Evolutionary conservation across 352 stramenopile genomes (phyloP).

Genomic region (Globisporangium viniferum): DNA sequence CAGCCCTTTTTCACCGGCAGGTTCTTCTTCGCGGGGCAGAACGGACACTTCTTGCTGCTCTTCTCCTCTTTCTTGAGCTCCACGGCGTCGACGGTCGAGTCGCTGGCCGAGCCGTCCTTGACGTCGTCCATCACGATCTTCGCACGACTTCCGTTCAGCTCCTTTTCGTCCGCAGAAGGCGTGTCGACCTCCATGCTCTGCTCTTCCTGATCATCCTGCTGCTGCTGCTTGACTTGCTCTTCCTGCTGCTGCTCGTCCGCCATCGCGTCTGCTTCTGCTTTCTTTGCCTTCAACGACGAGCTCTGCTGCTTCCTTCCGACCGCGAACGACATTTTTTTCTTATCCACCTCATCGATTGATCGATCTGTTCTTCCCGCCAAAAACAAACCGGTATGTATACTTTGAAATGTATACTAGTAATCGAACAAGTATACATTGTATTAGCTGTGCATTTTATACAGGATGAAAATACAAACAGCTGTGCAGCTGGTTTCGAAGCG

Average conservation of each 20-base stretch:
- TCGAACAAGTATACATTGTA: neutral
- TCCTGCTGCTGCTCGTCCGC: constrained; percentile 1
- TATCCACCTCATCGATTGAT: neutral
- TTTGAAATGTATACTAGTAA: neutral
- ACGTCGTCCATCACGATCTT: neutral
- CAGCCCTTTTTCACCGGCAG: constrained; percentile 31
- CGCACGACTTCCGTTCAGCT: neutral
- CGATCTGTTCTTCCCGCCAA: constrained; percentile 9
- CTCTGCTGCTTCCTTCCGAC: no score
- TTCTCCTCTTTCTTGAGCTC: constrained; percentile 18
- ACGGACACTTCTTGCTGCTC: constrained; percentile 28
- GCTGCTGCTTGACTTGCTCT: neutral
- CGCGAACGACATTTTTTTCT: neutral
- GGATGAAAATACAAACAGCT: no score
- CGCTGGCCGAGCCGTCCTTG: constrained; percentile 1
- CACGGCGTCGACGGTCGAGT: constrained; percentile 5
- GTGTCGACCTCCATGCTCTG: constrained; percentile 5
- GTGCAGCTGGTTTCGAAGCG: no score
- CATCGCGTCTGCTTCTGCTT: neutral
- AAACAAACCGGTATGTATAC: constrained; percentile 1
- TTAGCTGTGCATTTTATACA: no score
- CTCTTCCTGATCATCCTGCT: no score
- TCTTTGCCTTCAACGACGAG: no score
- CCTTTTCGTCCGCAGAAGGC: neutral
- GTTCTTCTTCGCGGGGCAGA: constrained; percentile 47